A percentile compares a stretch with the other conserved stretches of the same genome.
Evolutionary conservation across 2,329 filamentous ascomycete genomes (phyloP).

Genomic region (Pseudofabraea citricarpa): DNA sequence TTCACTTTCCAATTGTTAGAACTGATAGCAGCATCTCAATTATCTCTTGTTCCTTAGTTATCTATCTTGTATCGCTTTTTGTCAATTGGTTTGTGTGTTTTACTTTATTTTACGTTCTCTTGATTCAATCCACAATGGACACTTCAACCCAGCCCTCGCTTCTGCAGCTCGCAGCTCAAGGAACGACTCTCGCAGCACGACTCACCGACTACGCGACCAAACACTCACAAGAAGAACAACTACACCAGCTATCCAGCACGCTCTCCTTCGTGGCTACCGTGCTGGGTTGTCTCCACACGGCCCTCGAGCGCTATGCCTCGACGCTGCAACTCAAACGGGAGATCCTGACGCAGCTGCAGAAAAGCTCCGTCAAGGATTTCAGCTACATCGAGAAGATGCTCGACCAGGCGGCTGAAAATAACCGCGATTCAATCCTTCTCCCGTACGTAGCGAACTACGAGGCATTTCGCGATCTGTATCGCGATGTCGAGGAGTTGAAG

Average conservation of each 20-base stretch:
- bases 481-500: not conserved
- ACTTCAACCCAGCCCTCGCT: too few species aligned
- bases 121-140: too few species aligned
- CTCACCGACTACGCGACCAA: not conserved
- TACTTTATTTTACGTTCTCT: too few species aligned
- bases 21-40: too few species aligned
- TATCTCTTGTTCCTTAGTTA: too few species aligned
- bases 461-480: not conserved
- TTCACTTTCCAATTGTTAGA: too few species aligned
- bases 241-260: not conserved
- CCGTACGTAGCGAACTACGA: not conserved
- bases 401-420: not conserved
- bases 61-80: too few species aligned
- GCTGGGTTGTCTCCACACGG: not conserved
- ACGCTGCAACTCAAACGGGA: not conserved
- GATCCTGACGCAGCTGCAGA: not conserved
- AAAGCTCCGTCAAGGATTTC: not conserved
- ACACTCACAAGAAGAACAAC: not conserved
- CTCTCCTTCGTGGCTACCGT: not conserved
- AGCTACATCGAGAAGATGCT: not conserved
- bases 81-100: too few species aligned
- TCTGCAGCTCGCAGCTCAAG: not conserved
- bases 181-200: not conserved
- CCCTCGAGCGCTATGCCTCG: not conserved
- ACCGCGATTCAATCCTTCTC: too few species aligned